Base-by-base conservation (phyloP, 2,329 filamentous ascomycete genomes). In the Westerdykella ornata region DNA sequence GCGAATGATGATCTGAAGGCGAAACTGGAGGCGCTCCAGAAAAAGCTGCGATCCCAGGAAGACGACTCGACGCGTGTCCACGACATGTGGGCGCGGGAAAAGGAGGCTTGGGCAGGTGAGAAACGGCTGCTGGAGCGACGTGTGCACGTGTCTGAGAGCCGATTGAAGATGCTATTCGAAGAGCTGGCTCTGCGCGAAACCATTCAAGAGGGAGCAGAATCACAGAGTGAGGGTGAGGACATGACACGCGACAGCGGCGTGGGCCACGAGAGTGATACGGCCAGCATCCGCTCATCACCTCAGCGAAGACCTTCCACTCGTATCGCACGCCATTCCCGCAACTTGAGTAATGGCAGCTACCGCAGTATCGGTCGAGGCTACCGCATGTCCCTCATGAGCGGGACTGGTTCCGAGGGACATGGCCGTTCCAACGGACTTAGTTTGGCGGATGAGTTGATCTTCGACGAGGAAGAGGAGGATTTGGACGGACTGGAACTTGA, bases 391-490 rank as follows among this genome's bases (percentile, higher is more conserved):
- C 69, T 83, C 17, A 71, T 85, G 47, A 81, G 74, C 47, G 73
- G 75, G n/a, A 66, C 69, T 6, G 73, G 73, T 47, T 67, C 68
- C 8, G 69, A 73, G 43, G 76, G 74, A 3, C 64, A 70, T 8
- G 67, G 70, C 15, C 83, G 82, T 57, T 58, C 70, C 3, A 81
- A 80, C 53, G 85, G 84, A 1, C 67, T 88, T 44, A 94, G 84
- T 47, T 73, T 98, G 31, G 92, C 92, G 1, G 89, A 97, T 54
- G 92, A 98, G 68, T 75, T 98, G 41, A 82, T 86, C 47, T 85
- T 95, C 47, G 86, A 89, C 43, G 84, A 85, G 46, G 85, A 90
- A 42, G 86, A 89, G 22, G 70, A 72, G 47, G 63, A 70, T 17
- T 52, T 71, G 39, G 70, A 71, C 33, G 69, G 71, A 4, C 48